phyloP scores from a whole-genome alignment of 345 rosid genomes.

The Salix dunnii region DNA sequence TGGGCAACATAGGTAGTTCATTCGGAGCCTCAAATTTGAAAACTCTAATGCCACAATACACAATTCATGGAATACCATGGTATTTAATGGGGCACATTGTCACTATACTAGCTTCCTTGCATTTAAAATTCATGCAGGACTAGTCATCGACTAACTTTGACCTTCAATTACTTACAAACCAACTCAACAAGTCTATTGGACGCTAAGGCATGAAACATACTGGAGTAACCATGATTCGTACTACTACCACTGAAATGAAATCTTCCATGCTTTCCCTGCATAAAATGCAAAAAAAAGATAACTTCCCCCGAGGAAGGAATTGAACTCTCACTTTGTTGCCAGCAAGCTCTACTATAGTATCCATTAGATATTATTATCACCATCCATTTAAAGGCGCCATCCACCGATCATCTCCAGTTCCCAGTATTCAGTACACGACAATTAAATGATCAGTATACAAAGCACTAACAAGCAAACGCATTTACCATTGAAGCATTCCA shows the following conservation, averaged over 20 bases:
- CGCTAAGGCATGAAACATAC: background rate
- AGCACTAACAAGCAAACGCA: background rate
- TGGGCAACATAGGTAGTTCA: background rate
- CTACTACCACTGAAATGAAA: too few species aligned
- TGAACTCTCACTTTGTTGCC: too few species aligned
- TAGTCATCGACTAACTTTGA: background rate
- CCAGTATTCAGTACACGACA: too few species aligned
- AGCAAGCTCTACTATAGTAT: too few species aligned
- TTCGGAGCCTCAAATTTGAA: background rate
- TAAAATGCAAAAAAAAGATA: too few species aligned
- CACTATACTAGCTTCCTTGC: background rate
- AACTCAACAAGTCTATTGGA: background rate
- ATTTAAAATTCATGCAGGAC: background rate
- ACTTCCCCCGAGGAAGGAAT: too few species aligned
- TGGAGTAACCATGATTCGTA: too few species aligned
- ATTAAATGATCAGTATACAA: background rate
- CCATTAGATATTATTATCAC: too few species aligned
- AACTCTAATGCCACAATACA: background rate
- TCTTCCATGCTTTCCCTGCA: too few species aligned
- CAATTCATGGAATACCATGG: background rate
- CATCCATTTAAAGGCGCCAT: too few species aligned
- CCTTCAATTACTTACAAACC: background rate
- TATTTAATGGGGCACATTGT: too few species aligned
- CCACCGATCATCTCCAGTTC: too few species aligned
- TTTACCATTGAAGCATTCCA: slow-evolving; percentile 73